Evolutionary conservation across 108 stramenopile genomes (phyloP).

Genomic region (Nitzschia palea): DNA sequence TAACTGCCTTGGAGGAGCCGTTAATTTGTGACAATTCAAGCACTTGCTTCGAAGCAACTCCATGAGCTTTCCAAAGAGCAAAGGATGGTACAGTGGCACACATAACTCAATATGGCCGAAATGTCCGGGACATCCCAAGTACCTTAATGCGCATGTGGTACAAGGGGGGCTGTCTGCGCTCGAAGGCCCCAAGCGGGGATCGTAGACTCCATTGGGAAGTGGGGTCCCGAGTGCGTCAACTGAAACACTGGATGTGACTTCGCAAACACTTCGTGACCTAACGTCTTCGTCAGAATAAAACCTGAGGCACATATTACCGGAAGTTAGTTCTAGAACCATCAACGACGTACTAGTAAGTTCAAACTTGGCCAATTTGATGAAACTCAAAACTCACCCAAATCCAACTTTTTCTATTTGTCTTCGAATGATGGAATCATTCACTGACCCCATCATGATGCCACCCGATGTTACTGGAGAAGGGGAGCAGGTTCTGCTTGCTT

Average conservation of each 20-base stretch:
- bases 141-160: conserved; percentile 87
- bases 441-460: conserved; percentile 1
- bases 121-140: conserved; percentile 92
- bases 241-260: conserved; percentile 84
- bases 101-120: conserved; percentile 95
- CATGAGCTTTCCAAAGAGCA: conserved; percentile 80
- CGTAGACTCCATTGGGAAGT: conserved; percentile 92
- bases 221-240: conserved; percentile 85
- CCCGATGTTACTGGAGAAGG: too few relatives aligned
- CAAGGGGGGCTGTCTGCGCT: conserved; percentile 54
- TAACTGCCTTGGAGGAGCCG: conserved; percentile 37
- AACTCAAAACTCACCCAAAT: conserved; percentile 15
- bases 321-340: background rate
- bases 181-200: conserved; percentile 90
- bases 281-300: conserved; percentile 92
- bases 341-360: background rate
- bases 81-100: conserved; percentile 94
- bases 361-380: background rate
- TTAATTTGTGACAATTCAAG: conserved; percentile 90
- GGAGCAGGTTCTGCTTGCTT: too few relatives aligned
- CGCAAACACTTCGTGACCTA: conserved; percentile 79
- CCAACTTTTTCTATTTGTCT: conserved; percentile 25
- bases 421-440: conserved; percentile 8
- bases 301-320: too few relatives aligned
- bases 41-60: conserved; percentile 90